These are phyloP conservation scores for Colletotrichum sp. DNA, from an alignment of 2,329 filamentous ascomycete genomes.

Conservation along the genomic window DNA sequence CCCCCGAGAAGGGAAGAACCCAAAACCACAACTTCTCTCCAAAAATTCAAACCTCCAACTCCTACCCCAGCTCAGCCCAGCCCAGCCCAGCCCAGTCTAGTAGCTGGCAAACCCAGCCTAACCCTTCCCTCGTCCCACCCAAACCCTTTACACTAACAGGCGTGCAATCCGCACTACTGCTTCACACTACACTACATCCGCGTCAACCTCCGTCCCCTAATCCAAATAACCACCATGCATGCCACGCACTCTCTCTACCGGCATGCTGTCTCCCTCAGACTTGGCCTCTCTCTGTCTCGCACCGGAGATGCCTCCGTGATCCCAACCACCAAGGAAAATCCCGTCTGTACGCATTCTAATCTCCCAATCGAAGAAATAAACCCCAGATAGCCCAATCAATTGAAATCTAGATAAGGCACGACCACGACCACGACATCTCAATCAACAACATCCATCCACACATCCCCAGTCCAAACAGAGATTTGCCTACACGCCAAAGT, in stretches of 20 bases:
- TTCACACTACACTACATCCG: slow-evolving; percentile 7
- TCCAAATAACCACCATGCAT: not conserved
- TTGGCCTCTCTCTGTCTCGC: not conserved
- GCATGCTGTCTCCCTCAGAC: not conserved
- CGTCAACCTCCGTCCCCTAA: not conserved
- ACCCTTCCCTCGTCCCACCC: not conserved
- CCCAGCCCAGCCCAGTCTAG: not conserved
- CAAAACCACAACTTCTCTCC: not conserved
- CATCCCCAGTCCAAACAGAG: not conserved
- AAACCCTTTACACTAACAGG: not conserved
- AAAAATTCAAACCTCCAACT: not conserved
- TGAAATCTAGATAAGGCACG: not conserved
- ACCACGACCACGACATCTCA: not conserved
- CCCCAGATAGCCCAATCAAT: not conserved
- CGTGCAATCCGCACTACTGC: not conserved
- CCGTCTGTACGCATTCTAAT: not conserved
- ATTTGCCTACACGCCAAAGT: not conserved
- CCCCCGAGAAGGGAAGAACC: not conserved
- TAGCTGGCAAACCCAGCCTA: not conserved
- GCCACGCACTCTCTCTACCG: not conserved
- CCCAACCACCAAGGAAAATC: not conserved
- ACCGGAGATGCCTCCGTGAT: not conserved
- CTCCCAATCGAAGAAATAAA: not conserved
- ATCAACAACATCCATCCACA: not conserved
- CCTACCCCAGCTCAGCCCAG: not conserved